A percentile compares a stretch with the other conserved stretches of the same genome.
phyloP scores from a whole-genome alignment of 2,329 filamentous ascomycete genomes.

The Penicillium brevicompactum region DNA sequence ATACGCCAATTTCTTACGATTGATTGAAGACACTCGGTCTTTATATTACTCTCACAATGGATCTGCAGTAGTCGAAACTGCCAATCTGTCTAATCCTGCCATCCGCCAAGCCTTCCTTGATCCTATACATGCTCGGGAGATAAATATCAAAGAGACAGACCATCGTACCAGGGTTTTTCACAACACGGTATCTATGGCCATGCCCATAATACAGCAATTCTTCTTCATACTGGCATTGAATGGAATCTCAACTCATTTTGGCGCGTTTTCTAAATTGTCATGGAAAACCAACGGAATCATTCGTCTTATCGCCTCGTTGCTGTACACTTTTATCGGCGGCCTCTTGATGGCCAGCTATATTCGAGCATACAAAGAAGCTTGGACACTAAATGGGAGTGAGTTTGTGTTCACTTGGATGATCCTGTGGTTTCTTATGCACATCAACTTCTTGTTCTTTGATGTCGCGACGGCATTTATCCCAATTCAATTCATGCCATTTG shows the following conservation, averaged over 20 bases:
- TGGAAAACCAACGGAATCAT: constrained; percentile 4
- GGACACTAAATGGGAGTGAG: constrained; percentile 25
- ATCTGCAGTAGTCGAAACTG: neutral
- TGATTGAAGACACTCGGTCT: neutral
- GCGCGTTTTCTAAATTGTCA: neutral
- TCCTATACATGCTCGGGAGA: constrained; percentile 5
- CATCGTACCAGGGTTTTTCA: constrained; percentile 42
- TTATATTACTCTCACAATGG: constrained; percentile 5
- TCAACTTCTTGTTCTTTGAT: constrained; percentile 45
- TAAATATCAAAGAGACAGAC: constrained; percentile 40
- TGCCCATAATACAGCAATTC: constrained; percentile 47
- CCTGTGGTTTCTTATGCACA: constrained; percentile 44
- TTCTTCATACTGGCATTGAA: constrained; percentile 50
- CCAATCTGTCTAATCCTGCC: neutral
- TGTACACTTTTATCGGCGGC: constrained; percentile 1
- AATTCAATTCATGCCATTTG: constrained; percentile 41
- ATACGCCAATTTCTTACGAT: neutral
- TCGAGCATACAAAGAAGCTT: constrained; percentile 1
- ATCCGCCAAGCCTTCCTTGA: neutral
- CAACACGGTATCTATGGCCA: constrained; percentile 45
- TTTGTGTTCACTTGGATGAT: constrained; percentile 44
- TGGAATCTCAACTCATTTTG: constrained; percentile 37
- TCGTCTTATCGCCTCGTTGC: neutral
- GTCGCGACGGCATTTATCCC: constrained; percentile 41
- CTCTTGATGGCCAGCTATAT: constrained; percentile 5